Conservation (phyloP, 352 stramenopile species). For the Globisporangium lucens region DNA sequence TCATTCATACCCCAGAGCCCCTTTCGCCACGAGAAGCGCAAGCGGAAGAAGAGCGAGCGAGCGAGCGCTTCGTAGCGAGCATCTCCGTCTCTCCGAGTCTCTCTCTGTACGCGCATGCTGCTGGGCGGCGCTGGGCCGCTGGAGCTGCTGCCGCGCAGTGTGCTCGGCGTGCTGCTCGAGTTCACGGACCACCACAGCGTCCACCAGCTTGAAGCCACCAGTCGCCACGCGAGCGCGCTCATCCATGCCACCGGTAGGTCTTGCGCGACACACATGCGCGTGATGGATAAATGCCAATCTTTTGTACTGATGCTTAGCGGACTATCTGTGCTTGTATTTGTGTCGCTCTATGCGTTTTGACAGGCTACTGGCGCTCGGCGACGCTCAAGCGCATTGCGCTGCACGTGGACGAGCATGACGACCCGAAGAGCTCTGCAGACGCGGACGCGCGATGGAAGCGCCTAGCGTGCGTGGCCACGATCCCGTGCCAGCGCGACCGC, state of each 20-base stretch:
- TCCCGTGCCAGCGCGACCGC: slow-evolving; percentile 15
- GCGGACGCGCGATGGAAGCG: slow-evolving; percentile 25
- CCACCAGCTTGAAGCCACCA: slow-evolving; percentile 23
- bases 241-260: slow-evolving; percentile 16
- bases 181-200: slow-evolving; percentile 26
- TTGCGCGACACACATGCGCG: neutral
- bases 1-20: neutral
- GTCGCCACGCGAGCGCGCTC: slow-evolving; percentile 14
- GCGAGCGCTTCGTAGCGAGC: too few relatives aligned
- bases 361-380: slow-evolving; percentile 23
- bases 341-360: neutral
- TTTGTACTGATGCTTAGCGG: neutral
- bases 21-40: slow-evolving; percentile 31
- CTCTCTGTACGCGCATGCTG: neutral
- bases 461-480: slow-evolving; percentile 22
- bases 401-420: slow-evolving; percentile 13
- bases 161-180: slow-evolving; percentile 29
- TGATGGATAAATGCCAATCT: neutral
- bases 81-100: neutral
- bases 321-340: neutral
- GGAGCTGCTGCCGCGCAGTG: slow-evolving; percentile 23
- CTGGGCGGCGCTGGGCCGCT: slow-evolving; percentile 1
- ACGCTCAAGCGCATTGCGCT: slow-evolving; percentile 17
- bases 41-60: neutral
- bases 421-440: neutral